Evolutionary conservation across 805 yeast species (phyloP).

Genomic region (Teunomyces stri): DNA sequence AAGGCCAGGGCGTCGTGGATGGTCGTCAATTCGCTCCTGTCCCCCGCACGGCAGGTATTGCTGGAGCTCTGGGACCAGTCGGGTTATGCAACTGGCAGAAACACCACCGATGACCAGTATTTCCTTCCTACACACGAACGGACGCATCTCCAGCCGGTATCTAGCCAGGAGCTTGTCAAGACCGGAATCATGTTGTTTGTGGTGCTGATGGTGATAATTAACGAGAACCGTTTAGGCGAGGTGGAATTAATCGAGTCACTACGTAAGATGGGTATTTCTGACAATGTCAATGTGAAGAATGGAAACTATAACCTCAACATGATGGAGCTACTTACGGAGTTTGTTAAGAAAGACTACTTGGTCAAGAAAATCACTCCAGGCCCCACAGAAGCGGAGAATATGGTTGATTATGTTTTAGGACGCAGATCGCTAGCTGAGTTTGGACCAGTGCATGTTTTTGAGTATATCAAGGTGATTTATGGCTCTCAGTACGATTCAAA

Average conservation of each 20-base stretch:
- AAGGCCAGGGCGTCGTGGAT: conserved; percentile 13
- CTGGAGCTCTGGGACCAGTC: conserved; percentile 22
- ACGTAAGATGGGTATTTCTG: conserved; percentile 17
- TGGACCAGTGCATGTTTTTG: conserved; percentile 25
- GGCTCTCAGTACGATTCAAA: conserved; percentile 21
- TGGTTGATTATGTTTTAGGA: conserved; percentile 29
- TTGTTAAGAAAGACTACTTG: conserved; percentile 31
- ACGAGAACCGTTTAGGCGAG: conserved; percentile 32
- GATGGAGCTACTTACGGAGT: conserved; percentile 23
- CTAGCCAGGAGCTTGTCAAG: conserved; percentile 26
- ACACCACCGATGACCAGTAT: conserved; percentile 14
- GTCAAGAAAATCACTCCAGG: conserved; percentile 11
- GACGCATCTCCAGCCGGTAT: conserved; percentile 14
- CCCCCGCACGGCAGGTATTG: conserved; percentile 20
- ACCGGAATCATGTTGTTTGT: conserved; percentile 31
- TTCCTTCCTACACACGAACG: conserved; percentile 22
- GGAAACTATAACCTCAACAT: conserved; percentile 13
- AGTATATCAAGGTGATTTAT: conserved; percentile 23
- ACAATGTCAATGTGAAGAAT: conserved; percentile 8
- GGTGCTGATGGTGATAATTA: conserved; percentile 26
- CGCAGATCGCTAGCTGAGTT: conserved; percentile 33
- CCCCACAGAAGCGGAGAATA: conserved; percentile 12
- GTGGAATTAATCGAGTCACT: conserved; percentile 20
- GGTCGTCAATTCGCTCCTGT: conserved; percentile 20
- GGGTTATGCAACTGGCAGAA: background rate